Percentiles rank a stretch among this genome's conserved stretches.
These are phyloP conservation scores for Microdochium trichocladiopsis DNA, from an alignment of 2,329 filamentous ascomycete species.

Conservation along the genomic window DNA sequence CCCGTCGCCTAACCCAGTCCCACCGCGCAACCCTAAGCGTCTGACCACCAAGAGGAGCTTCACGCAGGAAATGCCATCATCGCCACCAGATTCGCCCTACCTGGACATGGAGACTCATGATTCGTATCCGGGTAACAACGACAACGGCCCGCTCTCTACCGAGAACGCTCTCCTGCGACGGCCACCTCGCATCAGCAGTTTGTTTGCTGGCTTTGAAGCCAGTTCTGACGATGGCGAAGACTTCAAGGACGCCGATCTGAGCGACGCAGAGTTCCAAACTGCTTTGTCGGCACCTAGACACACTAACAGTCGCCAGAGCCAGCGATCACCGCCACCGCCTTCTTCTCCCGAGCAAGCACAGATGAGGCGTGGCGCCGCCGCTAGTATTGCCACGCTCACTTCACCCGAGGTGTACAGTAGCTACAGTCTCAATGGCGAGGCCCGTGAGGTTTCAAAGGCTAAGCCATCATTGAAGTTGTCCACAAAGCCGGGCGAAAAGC, in stretches of 20 bases:
- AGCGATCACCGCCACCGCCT: conserved; percentile 32
- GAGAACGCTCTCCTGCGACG: conserved; percentile 56
- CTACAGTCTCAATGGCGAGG: conserved; percentile 24
- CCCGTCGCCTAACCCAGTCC: conserved; percentile 44
- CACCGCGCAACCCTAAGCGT: conserved; percentile 54
- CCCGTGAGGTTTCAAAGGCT: conserved; percentile 14
- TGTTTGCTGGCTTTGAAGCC: conserved; percentile 81
- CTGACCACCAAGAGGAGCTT: conserved; percentile 38
- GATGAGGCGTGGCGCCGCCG: conserved; percentile 12
- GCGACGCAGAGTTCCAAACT: conserved; percentile 62
- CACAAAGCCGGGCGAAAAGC: conserved; percentile 26
- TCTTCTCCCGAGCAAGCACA: conserved; percentile 34
- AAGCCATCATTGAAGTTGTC: conserved; percentile 22
- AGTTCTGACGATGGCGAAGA: conserved; percentile 63
- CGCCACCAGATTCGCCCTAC: conserved; percentile 28
- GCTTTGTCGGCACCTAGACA: conserved; percentile 58
- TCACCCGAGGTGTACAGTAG: conserved; percentile 36
- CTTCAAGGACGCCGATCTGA: conserved; percentile 52
- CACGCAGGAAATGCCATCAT: conserved; percentile 39
- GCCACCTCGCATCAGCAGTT: conserved; percentile 70
- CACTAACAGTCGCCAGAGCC: conserved; percentile 28
- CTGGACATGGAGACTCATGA: conserved; percentile 44
- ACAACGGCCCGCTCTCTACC: conserved; percentile 64
- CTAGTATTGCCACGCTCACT: not conserved
- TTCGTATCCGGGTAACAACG: conserved; percentile 71